phyloP scores from a whole-genome alignment of 1,284 basidiomycete genomes.

The Sanghuangporus baumii region DNA sequence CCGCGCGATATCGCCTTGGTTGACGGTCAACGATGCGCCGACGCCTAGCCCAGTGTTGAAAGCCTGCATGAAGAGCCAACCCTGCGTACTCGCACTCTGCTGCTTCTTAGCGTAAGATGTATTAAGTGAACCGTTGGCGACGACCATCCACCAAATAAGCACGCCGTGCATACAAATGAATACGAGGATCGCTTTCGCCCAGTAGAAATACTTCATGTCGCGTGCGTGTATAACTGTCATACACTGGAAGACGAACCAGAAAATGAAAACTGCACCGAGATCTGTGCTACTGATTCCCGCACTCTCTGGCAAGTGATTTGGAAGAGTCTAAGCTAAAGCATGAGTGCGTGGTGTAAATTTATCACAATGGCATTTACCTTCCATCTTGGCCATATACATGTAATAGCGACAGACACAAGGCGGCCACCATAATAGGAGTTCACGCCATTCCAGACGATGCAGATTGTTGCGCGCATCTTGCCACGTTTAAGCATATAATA shows the following conservation, averaged over 20 bases:
- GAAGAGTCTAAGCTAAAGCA: too few species aligned
- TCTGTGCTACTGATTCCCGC: constrained; percentile 8
- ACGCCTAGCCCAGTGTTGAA: constrained; percentile 24
- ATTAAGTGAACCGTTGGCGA: not conserved
- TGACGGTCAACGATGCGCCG: constrained; percentile 23
- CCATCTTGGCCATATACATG: constrained; percentile 24
- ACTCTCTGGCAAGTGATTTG: too few species aligned
- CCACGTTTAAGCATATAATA: too few species aligned
- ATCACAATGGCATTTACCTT: constrained; percentile 19
- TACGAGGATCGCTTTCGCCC: not conserved
- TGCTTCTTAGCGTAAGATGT: not conserved
- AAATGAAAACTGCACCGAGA: constrained; percentile 10
- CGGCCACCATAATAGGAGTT: constrained; percentile 25
- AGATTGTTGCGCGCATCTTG: not conserved
- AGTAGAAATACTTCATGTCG: not conserved
- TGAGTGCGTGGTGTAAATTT: too few species aligned
- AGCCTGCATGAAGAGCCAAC: constrained; percentile 22
- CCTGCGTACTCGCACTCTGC: constrained; percentile 2
- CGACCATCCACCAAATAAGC: not conserved
- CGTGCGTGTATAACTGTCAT: not conserved
- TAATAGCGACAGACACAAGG: constrained; percentile 19
- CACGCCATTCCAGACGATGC: constrained; percentile 25
- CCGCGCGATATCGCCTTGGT: constrained; percentile 26
- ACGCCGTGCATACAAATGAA: not conserved
- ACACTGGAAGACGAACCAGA: not conserved